Conservation (phyloP, 2,329 filamentous ascomycete species). For the Calonectria ilicicola region DNA sequence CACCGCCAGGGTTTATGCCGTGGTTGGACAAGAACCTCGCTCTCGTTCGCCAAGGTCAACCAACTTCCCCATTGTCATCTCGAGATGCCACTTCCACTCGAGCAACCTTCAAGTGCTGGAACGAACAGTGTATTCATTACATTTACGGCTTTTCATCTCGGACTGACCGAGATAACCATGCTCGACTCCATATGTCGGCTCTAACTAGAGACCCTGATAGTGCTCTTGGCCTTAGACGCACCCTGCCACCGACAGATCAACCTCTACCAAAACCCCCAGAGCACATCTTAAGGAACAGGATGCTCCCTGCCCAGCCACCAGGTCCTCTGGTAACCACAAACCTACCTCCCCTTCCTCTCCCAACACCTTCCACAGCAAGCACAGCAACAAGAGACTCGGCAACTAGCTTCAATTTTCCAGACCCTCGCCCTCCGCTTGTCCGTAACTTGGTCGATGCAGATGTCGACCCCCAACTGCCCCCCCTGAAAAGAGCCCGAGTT, state of each 20-base stretch:
- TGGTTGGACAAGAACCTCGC: constrained; percentile 67
- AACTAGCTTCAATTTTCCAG: constrained; percentile 52
- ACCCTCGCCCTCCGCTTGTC: constrained; percentile 50
- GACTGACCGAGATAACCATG: constrained; percentile 65
- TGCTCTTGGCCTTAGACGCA: constrained; percentile 48
- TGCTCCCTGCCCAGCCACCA: constrained; percentile 55
- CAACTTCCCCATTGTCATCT: constrained; percentile 51
- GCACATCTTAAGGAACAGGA: constrained; percentile 39
- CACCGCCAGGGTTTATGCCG: constrained; percentile 59
- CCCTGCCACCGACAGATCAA: constrained; percentile 27
- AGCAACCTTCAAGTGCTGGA: constrained; percentile 63
- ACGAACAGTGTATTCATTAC: constrained; percentile 68
- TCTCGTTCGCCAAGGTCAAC: constrained; percentile 60
- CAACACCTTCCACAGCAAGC: constrained; percentile 43
- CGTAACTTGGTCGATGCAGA: constrained; percentile 60
- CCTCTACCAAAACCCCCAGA: constrained; percentile 23
- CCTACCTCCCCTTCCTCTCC: constrained; percentile 44
- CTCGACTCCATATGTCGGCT: constrained; percentile 56
- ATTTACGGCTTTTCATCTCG: constrained; percentile 67
- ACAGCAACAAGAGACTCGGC: constrained; percentile 40
- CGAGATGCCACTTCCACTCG: constrained; percentile 28
- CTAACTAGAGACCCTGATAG: constrained; percentile 58
- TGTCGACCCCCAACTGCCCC: constrained; percentile 64
- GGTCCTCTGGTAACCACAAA: constrained; percentile 44
- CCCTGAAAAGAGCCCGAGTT: constrained; percentile 64